Conservation (phyloP, 1,284 basidiomycete species). For the Trichosporon inkin region DNA sequence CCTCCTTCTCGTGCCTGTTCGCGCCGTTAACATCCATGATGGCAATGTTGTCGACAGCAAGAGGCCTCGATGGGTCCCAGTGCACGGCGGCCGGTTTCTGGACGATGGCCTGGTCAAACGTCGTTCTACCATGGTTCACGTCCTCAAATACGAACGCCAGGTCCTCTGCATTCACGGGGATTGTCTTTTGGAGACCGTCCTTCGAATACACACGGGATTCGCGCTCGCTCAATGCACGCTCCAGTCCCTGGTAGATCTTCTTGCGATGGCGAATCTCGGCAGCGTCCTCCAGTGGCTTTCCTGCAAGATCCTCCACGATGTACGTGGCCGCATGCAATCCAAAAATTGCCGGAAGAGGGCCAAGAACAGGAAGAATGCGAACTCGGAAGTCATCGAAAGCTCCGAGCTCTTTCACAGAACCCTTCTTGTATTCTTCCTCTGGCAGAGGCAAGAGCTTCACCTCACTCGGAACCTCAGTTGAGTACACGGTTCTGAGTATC, state of each 20-base stretch:
- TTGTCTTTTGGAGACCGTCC: slow-evolving; percentile 24
- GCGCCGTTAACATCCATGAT: slow-evolving; percentile 73
- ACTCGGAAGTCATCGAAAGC: slow-evolving; percentile 90
- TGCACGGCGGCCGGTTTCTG: slow-evolving; percentile 55
- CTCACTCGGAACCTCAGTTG: slow-evolving; percentile 82
- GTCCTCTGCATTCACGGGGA: slow-evolving; percentile 68
- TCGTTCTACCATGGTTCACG: slow-evolving; percentile 70
- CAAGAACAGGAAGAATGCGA: slow-evolving; percentile 50
- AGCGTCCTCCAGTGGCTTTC: slow-evolving; percentile 73
- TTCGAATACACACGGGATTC: slow-evolving; percentile 54
- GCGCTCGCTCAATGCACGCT: slow-evolving; percentile 66
- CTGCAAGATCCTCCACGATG: slow-evolving; percentile 75
- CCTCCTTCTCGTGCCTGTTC: slow-evolving; percentile 61
- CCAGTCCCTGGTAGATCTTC: slow-evolving; percentile 78
- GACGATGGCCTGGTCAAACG: slow-evolving; percentile 68
- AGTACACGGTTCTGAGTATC: slow-evolving; percentile 71
- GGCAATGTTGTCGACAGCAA: slow-evolving; percentile 71
- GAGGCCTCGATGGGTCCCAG: slow-evolving; percentile 66
- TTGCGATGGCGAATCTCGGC: slow-evolving; percentile 75
- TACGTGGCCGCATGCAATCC: slow-evolving; percentile 83
- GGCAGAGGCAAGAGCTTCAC: slow-evolving; percentile 83
- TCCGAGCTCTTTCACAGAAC: slow-evolving; percentile 82
- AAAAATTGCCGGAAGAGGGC: slow-evolving; percentile 76
- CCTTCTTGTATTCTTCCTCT: slow-evolving; percentile 88
- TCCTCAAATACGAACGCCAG: slow-evolving; percentile 81